Conservation (phyloP, 2,329 filamentous ascomycete genomes). For the Xylaria hypoxylon region DNA sequence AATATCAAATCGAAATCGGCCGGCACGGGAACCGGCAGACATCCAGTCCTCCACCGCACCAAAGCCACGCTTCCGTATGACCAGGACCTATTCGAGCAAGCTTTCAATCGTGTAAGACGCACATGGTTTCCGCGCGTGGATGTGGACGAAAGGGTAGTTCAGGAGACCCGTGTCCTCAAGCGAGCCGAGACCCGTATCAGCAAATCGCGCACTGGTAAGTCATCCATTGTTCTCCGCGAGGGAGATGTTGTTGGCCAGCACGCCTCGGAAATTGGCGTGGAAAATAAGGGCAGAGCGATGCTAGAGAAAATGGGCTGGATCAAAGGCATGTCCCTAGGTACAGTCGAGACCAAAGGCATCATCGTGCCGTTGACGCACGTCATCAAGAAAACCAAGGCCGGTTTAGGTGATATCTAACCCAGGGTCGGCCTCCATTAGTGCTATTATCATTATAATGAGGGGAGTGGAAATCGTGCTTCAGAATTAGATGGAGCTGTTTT, state of each 20-base stretch:
- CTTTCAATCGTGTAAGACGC: constrained; percentile 60
- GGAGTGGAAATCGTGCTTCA: not conserved
- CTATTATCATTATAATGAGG: not conserved
- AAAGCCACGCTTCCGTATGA: constrained; percentile 71
- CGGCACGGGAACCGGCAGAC: constrained; percentile 78
- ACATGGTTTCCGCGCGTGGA: constrained; percentile 69
- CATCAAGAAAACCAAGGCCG: constrained; percentile 87
- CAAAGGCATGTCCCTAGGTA: constrained; percentile 84
- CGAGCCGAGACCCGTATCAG: constrained; percentile 45
- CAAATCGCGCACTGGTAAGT: constrained; percentile 50
- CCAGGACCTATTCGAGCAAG: constrained; percentile 64
- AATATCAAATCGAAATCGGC: constrained; percentile 86
- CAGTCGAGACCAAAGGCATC: constrained; percentile 86
- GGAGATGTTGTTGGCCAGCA: constrained; percentile 89
- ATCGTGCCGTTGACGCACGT: constrained; percentile 86
- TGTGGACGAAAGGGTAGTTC: constrained; percentile 48
- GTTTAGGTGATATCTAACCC: constrained; percentile 70
- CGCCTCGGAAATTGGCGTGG: constrained; percentile 83
- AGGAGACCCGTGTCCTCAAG: constrained; percentile 46
- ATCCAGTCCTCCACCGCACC: constrained; percentile 82
- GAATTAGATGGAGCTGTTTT: not conserved
- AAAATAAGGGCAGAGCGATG: constrained; percentile 87
- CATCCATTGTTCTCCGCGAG: constrained; percentile 73
- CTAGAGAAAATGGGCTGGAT: constrained; percentile 98
- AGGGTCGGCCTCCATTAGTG: not conserved